Evolutionary conservation across 257 asterid species (phyloP), one percentile per base, ranked within the genome.

Genomic region (Rubia yunnanensis): DNA sequence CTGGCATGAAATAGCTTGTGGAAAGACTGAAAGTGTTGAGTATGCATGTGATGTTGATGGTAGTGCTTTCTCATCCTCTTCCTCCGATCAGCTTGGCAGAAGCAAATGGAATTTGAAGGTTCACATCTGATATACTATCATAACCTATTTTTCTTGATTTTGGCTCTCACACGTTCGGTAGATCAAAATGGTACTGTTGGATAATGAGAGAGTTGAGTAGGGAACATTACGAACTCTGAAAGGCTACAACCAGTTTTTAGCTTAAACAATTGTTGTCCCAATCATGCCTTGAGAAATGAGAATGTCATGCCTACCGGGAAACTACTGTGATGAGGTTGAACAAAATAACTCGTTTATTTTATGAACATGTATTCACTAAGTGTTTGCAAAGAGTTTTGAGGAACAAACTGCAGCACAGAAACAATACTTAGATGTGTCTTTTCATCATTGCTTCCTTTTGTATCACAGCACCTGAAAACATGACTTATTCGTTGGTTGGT

Each of bases 41-140:
- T 94, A 94, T 83, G 99, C 99, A 62, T 94, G 97, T 71, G 99
- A 94, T 85, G 96, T 94, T 73, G 99, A 94, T 83, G 99, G 99
- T 75, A 90, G 97, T 85, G 97, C 99, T 22, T 94, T 94, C 79
- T 88, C 97, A 74, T 86, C 94, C 72, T 89, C 95, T 79, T 80
- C 92, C 66, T 72, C 68, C 72, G 99, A 94, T 75, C 89, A 80
- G 49, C 94, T 94, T 70, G 97, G 92, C 73, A 85, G 75, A 80
- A 90, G 96, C 88, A 82, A 87, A 86, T 94, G 97, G 99, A 90
- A 94, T 82, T 81, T 94, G 83, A 89, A 94, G 99, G 97, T 92
- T 61, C 72, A 71, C 54, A 53, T 79, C 73, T 71, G 57, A 59
- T 11, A 63, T 26, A 26, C 22, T 32, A 4, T 56, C 15, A 31